These are phyloP conservation scores for Hordeum marinum DNA, from an alignment of 176 grass and related monocot genomes.

Conservation along the genomic window DNA sequence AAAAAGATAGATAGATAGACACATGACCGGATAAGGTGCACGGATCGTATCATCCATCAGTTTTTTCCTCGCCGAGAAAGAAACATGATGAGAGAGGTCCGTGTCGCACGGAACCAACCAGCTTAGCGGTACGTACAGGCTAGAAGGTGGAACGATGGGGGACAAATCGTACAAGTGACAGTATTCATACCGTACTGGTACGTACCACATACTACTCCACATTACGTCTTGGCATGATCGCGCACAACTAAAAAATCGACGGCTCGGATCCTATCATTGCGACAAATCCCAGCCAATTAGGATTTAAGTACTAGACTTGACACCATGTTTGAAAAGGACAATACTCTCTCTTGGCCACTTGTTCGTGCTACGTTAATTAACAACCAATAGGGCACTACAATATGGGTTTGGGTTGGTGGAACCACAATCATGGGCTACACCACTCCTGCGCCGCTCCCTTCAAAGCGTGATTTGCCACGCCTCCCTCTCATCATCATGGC, in stretches of 20 bases:
- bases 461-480: background rate
- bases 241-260: too few relatives aligned
- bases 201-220: too few relatives aligned
- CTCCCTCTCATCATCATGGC: background rate
- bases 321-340: background rate
- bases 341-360: background rate
- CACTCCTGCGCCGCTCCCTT: background rate
- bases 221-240: too few relatives aligned
- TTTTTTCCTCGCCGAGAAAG: too few relatives aligned
- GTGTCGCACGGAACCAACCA: background rate
- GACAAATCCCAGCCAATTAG: too few relatives aligned
- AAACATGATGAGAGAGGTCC: background rate
- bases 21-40: background rate
- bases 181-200: too few relatives aligned
- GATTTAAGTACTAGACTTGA: too few relatives aligned
- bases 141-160: too few relatives aligned
- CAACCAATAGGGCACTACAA: background rate
- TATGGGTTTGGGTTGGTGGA: slow-evolving; percentile 3
- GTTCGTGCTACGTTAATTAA: background rate
- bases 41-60: background rate
- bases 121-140: background rate
- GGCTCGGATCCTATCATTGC: background rate
- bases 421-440: slow-evolving; percentile 2
- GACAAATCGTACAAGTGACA: too few relatives aligned
- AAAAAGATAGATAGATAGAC: too few relatives aligned